Percentiles rank a stretch among this genome's conserved stretches.
phyloP scores from a whole-genome alignment of 225 moss, liverwort and hornwort species.

The Climacium dendroides region DNA sequence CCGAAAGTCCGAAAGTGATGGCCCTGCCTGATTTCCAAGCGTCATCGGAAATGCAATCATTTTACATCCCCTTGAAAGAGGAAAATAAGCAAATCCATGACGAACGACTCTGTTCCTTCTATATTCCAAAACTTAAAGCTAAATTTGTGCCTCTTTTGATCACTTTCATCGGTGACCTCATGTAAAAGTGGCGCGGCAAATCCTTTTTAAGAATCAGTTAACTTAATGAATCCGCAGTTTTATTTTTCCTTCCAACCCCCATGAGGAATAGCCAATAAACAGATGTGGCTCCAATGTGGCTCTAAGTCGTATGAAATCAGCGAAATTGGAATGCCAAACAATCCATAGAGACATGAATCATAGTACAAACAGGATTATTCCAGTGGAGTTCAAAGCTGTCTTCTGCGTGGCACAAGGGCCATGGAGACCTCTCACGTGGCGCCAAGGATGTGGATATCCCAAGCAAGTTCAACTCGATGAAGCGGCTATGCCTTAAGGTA shows the following conservation, averaged over 20 bases:
- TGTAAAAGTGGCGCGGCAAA: neutral
- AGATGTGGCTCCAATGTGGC: neutral
- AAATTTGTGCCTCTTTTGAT: neutral
- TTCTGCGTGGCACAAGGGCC: no score
- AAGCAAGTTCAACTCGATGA: no score
- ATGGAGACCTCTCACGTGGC: no score
- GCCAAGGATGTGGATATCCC: no score
- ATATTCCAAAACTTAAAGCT: neutral
- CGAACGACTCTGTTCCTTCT: no score
- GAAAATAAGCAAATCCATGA: neutral
- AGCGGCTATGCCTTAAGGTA: no score
- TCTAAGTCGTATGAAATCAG: neutral
- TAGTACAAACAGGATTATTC: neutral
- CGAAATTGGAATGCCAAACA: neutral
- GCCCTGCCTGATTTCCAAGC: no score
- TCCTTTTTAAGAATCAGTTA: neutral
- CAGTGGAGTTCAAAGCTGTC: neutral
- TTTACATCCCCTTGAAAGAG: neutral
- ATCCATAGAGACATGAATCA: neutral
- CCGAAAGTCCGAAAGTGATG: neutral
- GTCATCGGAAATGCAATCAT: neutral
- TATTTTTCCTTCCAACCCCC: neutral
- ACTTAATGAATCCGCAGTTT: neutral
- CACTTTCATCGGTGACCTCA: neutral
- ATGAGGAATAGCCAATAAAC: neutral